Percentiles rank a stretch among this genome's conserved stretches.
phyloP scores from a whole-genome alignment of 2,329 filamentous ascomycete genomes.

The Epichloe amarillans region DNA sequence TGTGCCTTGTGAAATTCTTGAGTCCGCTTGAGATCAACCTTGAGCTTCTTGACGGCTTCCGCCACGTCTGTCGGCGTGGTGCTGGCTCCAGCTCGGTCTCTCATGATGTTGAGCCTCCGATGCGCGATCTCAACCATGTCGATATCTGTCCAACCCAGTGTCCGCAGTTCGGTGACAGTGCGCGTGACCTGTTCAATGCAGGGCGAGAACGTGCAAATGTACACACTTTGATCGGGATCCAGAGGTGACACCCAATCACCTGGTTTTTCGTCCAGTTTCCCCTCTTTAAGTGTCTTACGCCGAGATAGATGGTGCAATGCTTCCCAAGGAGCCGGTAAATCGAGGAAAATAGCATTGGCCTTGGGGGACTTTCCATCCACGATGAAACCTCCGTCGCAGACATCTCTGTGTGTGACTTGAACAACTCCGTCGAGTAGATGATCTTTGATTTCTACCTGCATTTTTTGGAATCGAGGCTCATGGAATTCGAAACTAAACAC shows the following conservation, averaged over 20 bases:
- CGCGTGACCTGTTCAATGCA: conserved; percentile 93
- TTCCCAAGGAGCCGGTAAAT: conserved; percentile 70
- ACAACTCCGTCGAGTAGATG: conserved; percentile 56
- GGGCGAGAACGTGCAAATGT: conserved; percentile 89
- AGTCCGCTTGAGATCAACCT: conserved; percentile 57
- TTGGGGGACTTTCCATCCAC: conserved; percentile 47
- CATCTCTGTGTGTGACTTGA: conserved; percentile 63
- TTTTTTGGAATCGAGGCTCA: conserved; percentile 56
- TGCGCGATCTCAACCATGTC: conserved; percentile 85
- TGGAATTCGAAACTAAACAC: conserved; percentile 80
- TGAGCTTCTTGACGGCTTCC: conserved; percentile 63
- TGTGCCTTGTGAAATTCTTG: conserved; percentile 46
- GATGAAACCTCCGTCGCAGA: conserved; percentile 62
- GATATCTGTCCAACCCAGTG: conserved; percentile 79
- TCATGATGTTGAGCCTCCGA: conserved; percentile 64
- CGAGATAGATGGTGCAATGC: conserved; percentile 65
- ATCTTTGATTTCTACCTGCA: conserved; percentile 54
- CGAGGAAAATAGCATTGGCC: conserved; percentile 63
- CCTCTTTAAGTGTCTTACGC: conserved; percentile 16
- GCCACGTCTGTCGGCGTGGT: conserved; percentile 59
- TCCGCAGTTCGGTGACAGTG: conserved; percentile 69
- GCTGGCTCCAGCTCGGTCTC: conserved; percentile 69
- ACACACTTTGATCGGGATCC: conserved; percentile 55
- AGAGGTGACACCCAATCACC: conserved; percentile 44
- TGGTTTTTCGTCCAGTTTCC: conserved; percentile 11